phyloP scores from a whole-genome alignment of 306 rosid species.

The Malus sieversii region DNA sequence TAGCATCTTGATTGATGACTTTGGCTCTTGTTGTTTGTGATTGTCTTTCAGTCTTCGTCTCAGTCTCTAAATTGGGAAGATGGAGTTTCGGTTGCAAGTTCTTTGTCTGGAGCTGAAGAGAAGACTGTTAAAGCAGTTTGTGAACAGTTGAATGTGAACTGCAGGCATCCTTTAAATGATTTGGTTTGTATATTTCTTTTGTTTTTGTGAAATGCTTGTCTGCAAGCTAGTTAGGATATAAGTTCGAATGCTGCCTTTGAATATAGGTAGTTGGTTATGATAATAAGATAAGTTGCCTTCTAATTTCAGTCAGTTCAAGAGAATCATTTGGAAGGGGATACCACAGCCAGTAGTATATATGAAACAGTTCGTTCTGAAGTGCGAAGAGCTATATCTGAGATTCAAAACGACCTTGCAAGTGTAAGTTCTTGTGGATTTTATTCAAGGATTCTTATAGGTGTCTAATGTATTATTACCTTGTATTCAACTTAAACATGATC shows the following conservation, averaged over 20 bases:
- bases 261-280: background rate
- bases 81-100: constrained; percentile 41
- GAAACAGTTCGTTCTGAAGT: constrained; percentile 88
- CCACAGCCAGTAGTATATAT: constrained; percentile 44
- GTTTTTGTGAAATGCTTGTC: background rate
- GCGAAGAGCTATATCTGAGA: constrained; percentile 76
- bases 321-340: constrained; percentile 30
- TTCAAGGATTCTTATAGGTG: background rate
- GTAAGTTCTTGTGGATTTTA: constrained; percentile 37
- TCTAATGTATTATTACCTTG: no score
- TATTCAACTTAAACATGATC: background rate
- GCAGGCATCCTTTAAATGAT: background rate
- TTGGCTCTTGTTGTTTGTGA: constrained; percentile 1
- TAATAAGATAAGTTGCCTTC: background rate
- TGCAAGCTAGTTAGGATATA: background rate
- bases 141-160: constrained; percentile 55
- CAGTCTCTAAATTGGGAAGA: constrained; percentile 35
- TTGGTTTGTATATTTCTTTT: constrained; percentile 1
- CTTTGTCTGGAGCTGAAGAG: constrained; percentile 57
- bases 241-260: constrained; percentile 8
- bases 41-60: constrained; percentile 36
- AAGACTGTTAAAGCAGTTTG: constrained; percentile 54
- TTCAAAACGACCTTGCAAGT: constrained; percentile 70
- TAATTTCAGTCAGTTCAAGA: constrained; percentile 42
- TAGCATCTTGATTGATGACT: constrained; percentile 13